Evolutionary conservation across 2,329 filamentous ascomycete genomes (phyloP).

Genomic region (Fusarium nygamai): DNA sequence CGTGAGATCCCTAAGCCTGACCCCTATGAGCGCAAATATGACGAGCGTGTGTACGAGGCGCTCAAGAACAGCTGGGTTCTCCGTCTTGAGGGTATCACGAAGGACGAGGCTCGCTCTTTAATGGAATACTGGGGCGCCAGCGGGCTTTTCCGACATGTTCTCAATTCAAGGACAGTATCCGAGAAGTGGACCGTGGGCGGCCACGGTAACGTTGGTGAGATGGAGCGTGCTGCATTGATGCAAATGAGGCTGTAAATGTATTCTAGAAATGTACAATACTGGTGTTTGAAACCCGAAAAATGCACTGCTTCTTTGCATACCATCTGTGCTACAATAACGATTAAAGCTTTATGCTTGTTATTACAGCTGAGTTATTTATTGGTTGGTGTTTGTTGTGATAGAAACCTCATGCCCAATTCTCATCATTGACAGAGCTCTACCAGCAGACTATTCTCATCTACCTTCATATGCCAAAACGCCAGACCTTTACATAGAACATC

Average conservation of each 20-base stretch:
- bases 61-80: constrained; percentile 62
- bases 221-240: constrained; percentile 74
- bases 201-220: constrained; percentile 83
- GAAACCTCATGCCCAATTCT: constrained; percentile 4
- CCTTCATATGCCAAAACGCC: constrained; percentile 47
- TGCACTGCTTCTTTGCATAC: constrained; percentile 14
- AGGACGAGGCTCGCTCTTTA: constrained; percentile 77
- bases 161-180: constrained; percentile 76
- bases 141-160: constrained; percentile 75
- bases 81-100: constrained; percentile 74
- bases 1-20: constrained; percentile 55
- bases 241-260: constrained; percentile 57
- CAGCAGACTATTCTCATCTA: constrained; percentile 36
- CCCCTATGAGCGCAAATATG: constrained; percentile 66
- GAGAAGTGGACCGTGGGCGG: constrained; percentile 89
- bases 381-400: neutral
- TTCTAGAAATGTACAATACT: constrained; percentile 45
- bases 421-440: constrained; percentile 23
- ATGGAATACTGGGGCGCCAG: constrained; percentile 96
- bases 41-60: constrained; percentile 64
- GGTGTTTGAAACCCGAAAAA: constrained; percentile 32
- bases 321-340: neutral
- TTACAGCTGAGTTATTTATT: neutral
- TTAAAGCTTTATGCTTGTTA: neutral
- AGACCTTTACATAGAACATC: constrained; percentile 33